phyloP scores from a whole-genome alignment of 176 grass and related monocot genomes.

The Juncus inflexus region DNA sequence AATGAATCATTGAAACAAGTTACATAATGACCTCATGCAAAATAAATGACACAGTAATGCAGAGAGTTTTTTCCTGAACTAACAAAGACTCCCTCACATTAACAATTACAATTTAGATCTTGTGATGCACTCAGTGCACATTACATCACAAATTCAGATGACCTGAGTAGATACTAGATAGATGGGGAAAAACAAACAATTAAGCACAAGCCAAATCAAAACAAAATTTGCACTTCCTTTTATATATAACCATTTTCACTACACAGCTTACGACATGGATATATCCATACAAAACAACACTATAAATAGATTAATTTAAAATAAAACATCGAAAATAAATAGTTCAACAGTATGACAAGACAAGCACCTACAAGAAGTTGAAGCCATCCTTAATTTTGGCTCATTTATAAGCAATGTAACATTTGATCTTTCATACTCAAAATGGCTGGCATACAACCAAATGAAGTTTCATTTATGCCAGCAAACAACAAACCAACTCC shows the following conservation, averaged over 20 bases:
- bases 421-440: slow-evolving; percentile 4
- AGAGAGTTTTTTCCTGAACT: too few relatives aligned
- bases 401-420: not conserved
- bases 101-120: too few relatives aligned
- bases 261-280: slow-evolving; percentile 1
- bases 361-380: not conserved
- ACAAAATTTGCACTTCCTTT: slow-evolving; percentile 6
- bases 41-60: too few relatives aligned
- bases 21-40: too few relatives aligned
- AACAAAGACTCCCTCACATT: too few relatives aligned
- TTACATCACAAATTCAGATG: too few relatives aligned
- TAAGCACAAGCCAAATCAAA: too few relatives aligned
- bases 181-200: too few relatives aligned
- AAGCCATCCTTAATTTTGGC: not conserved
- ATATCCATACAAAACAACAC: slow-evolving; percentile 7
- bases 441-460: not conserved
- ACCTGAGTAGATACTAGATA: too few relatives aligned
- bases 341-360: slow-evolving; percentile 21
- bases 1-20: too few relatives aligned
- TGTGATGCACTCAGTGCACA: too few relatives aligned
- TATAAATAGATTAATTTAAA: slow-evolving; percentile 17
- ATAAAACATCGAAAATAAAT: slow-evolving; percentile 14
- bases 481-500: not conserved
- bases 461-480: slow-evolving; percentile 8
- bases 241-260: slow-evolving; percentile 13